Evolutionary conservation across 768 basidiomycete species (phyloP).

Genomic region (Coprinopsis strossmayeri): DNA sequence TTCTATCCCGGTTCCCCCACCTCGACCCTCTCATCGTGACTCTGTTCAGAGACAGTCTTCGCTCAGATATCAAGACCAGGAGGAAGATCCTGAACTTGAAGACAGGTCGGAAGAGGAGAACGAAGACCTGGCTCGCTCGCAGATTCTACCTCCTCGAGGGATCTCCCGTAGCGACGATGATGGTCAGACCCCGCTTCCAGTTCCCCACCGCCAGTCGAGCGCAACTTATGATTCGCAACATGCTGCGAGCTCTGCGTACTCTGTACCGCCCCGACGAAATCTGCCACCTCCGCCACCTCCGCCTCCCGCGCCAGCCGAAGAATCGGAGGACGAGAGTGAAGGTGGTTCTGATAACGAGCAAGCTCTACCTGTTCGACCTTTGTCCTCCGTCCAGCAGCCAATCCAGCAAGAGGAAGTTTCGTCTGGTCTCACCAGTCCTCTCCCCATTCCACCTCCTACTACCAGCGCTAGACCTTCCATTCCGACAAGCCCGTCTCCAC

Average conservation of each 20-base stretch:
- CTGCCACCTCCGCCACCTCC: conserved; percentile 9
- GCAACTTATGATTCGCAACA: too few relatives aligned
- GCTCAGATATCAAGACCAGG: conserved; percentile 5
- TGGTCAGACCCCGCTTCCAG: conserved; percentile 10
- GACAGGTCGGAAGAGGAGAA: conserved; percentile 1
- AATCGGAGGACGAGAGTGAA: conserved; percentile 25
- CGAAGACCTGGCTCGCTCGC: conserved; percentile 5
- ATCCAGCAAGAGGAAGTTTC: neutral
- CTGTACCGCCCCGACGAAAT: neutral
- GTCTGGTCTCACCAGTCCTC: neutral
- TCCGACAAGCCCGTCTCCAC: neutral
- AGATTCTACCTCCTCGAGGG: neutral
- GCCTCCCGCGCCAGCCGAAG: conserved; percentile 11
- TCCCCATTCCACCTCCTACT: neutral
- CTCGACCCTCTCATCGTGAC: conserved; percentile 2
- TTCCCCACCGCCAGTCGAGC: conserved; percentile 1
- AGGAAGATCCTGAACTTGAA: conserved; percentile 13
- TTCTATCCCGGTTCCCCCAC: neutral
- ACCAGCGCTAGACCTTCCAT: neutral
- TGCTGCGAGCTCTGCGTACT: too few relatives aligned
- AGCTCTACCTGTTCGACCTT: conserved; percentile 2
- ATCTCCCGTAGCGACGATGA: conserved; percentile 6
- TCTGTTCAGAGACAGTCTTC: neutral
- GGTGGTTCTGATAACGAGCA: conserved; percentile 17
- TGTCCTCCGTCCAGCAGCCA: neutral